Conservation (phyloP, 2,329 filamentous ascomycete species). For the Penicillium sp. region DNA sequence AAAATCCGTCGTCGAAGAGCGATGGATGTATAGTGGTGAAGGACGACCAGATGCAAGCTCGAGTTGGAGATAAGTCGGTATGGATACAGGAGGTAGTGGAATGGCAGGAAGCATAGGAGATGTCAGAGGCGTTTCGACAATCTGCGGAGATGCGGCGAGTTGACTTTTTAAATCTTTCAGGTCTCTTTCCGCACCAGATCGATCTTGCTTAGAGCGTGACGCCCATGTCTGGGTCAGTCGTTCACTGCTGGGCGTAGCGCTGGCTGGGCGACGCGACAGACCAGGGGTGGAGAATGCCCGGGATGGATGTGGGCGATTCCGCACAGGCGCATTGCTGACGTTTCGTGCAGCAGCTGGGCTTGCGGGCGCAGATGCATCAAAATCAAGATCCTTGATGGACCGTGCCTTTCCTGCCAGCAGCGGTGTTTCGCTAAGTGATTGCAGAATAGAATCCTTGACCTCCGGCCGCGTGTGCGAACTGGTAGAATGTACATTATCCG, state of each 20-base stretch:
- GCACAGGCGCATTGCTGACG: constrained; percentile 19
- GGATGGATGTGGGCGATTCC: constrained; percentile 32
- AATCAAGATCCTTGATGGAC: constrained; percentile 24
- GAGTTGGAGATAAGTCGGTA: constrained; percentile 65
- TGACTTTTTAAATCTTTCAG: constrained; percentile 34
- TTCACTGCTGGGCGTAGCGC: constrained; percentile 30
- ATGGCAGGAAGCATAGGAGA: constrained; percentile 54
- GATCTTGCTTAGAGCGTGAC: constrained; percentile 35
- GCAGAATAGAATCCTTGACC: constrained; percentile 12
- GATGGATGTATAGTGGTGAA: constrained; percentile 63
- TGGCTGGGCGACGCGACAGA: constrained; percentile 29
- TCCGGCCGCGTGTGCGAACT: constrained; percentile 7
- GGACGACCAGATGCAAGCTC: constrained; percentile 61
- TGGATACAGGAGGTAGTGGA: constrained; percentile 60
- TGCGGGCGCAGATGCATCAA: constrained; percentile 26
- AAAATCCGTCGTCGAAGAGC: constrained; percentile 55
- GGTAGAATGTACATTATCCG: constrained; percentile 17
- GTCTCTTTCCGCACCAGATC: constrained; percentile 33
- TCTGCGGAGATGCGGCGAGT: constrained; percentile 24
- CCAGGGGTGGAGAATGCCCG: constrained; percentile 40
- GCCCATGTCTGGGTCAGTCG: constrained; percentile 33
- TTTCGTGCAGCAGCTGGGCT: constrained; percentile 18
- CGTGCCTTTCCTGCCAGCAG: constrained; percentile 21
- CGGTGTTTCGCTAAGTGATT: constrained; percentile 30
- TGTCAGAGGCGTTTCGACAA: constrained; percentile 34